These are phyloP conservation scores for Acer saccharum DNA, from an alignment of 345 rosid species.

Conservation along the genomic window DNA sequence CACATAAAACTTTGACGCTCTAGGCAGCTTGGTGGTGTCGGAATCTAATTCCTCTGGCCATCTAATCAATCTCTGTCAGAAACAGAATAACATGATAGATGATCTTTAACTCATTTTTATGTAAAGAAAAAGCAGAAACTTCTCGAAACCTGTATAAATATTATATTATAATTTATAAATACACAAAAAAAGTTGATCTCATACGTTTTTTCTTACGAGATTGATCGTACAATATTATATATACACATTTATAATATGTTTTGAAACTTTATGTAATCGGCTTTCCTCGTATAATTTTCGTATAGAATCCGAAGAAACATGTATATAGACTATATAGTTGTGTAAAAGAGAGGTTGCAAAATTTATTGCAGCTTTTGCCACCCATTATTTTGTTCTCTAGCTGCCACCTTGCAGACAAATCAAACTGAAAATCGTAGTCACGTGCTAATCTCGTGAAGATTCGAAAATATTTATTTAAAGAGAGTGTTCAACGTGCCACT, in stretches of 20 bases:
- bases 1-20: not conserved
- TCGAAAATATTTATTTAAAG: conserved; percentile 26
- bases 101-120: conserved; percentile 38
- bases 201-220: no score
- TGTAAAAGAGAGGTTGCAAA: conserved; percentile 22
- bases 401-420: conserved; percentile 9
- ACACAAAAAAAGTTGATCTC: no score
- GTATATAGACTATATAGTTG: conserved; percentile 11
- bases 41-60: conserved; percentile 51
- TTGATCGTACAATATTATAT: no score
- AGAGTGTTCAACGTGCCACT: not conserved
- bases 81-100: not conserved
- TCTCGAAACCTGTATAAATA: not conserved
- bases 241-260: no score
- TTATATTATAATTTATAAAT: no score
- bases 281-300: no score
- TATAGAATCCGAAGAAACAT: no score
- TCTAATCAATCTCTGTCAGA: conserved; percentile 38
- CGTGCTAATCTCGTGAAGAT: conserved; percentile 23
- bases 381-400: conserved; percentile 20
- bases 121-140: conserved; percentile 30
- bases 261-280: no score
- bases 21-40: conserved; percentile 30
- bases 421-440: conserved; percentile 11
- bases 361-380: conserved; percentile 36